Evolutionary conservation across 768 basidiomycete genomes (phyloP), one percentile per base, ranked within the genome.

Genomic region (Mycena alexandri): DNA sequence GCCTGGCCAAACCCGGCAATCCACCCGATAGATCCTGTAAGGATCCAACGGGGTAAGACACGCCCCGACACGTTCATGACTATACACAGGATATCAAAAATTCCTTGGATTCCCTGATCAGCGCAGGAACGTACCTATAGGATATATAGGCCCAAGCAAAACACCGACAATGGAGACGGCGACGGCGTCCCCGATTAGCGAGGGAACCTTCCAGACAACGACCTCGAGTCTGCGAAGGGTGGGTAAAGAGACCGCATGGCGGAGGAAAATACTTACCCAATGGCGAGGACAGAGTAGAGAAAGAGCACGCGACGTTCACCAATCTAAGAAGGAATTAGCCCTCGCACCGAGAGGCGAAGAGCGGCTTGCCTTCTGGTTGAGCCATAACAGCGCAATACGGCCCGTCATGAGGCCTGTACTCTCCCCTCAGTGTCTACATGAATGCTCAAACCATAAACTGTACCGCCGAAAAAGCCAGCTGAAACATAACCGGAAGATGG

Each of bases 101-200:
- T 3, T 29, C 29, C 29, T 29, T 38, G 14, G 38, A 38, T 38
- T 11, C 38, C 14, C 9, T 14, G 38, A 38, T 14, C 38, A 38
- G 10, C 38, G 14, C 38, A 38, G 11, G 38, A 38, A 38, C 11
- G 14, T 10, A 38, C 38, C 38, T 38, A 38, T 38, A 38, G 38
- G 38, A 73, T 90, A 93, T 80, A 93, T 87, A 3, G 91, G 92
- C 0, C 91, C 93, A n/a, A 94, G 80, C 24, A 93, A 76, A 11
- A 93, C 53, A 19, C 92, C 93, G 17, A 92, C 78, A 51, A 92
- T 70, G 2, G 90, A 84, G 24, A 93, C 83, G 0, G 89, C 87
- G 5, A 93, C 81, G 3, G 86, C 92, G 70, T 87, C 83, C 3
- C 86, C 90, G 11, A 92, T 79, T 17, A 93, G 79, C 7, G 87